Base-by-base conservation (phyloP, 2,329 filamentous ascomycete genomes). In the Diplodia mutila region DNA sequence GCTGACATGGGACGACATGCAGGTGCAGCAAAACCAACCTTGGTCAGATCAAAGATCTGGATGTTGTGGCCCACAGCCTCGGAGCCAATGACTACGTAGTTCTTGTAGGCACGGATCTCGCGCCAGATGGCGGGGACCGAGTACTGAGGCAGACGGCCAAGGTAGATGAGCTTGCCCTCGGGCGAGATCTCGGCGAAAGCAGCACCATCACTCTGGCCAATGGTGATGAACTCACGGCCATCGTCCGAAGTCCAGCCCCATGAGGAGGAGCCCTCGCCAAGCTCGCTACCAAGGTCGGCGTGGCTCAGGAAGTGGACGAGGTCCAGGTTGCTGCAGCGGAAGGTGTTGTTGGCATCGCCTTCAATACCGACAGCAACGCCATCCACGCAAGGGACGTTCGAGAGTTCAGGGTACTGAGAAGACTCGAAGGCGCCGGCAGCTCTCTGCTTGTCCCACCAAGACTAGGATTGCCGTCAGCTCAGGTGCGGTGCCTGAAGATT, bases 21-120 rank as follows among this genome's bases (percentile, higher is more conserved):
- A 72, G 70, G 69, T 23, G 32, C 32, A n/a, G 21, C 3, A 21
- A 39, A 8, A 49, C 52, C 48, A 16, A 65, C 63, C 63, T 83
- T 88, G 72, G 80, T 83, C 84, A 88, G 83, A 76, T 89, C 87
- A 72, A 89, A 89, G 76, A 89, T 83, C 76, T 89, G 87, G 55
- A 89, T 83, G 39, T 85, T 84, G 75, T 89, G 87, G 71, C 80
- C 72, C 66, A 61, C 67, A 51, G 77, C 77, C 66, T 79, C 78
- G 32, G 52, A 59, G 21, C 81, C 81, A 61, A 83, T 81, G 68
- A 82, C 76, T 74, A 81, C 77, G 68, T 80, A 78, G 70, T 82
- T 68, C 70, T 77, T 80, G 69, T 80, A 80, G 3, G 74, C 77
- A 21, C 81, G 77, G 69, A 87, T 86, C 75, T 87, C 85, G 57